Evolutionary conservation across 495 filamentous ascomycete genomes (phyloP).

Genomic region (Penicillium cataractarum): DNA sequence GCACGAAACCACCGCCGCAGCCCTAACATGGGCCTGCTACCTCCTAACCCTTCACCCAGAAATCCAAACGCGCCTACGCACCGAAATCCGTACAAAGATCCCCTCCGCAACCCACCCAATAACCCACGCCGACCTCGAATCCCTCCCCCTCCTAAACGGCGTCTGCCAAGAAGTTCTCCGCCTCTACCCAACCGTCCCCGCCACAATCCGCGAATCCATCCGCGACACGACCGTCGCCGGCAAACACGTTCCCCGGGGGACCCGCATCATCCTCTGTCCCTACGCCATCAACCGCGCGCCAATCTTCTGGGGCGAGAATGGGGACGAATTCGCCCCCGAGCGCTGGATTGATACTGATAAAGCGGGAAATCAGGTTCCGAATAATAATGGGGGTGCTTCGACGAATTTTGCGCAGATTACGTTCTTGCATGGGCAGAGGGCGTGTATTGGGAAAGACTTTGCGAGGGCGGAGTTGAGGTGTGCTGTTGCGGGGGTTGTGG

Average conservation of each 20-base stretch:
- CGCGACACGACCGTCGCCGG: conserved; percentile 50
- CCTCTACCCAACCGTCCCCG: conserved; percentile 54
- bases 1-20: conserved; percentile 60
- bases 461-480: conserved; percentile 46
- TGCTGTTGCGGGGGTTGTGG: conserved; percentile 41
- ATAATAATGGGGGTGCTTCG: conserved; percentile 43
- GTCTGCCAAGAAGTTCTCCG: conserved; percentile 55
- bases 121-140: conserved; percentile 46
- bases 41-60: conserved; percentile 52
- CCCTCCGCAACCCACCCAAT: conserved; percentile 35
- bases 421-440: conserved; percentile 52
- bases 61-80: conserved; percentile 48
- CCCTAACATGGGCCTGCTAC: conserved; percentile 57
- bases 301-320: conserved; percentile 46
- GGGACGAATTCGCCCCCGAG: conserved; percentile 48
- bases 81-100: conserved; percentile 49
- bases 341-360: conserved; percentile 54
- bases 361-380: conserved; percentile 28
- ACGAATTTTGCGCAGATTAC: conserved; percentile 53
- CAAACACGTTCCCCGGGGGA: conserved; percentile 49
- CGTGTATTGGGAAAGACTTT: conserved; percentile 57
- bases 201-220: conserved; percentile 51
- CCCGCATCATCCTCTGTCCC: conserved; percentile 47
- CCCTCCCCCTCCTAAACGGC: conserved; percentile 55
- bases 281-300: conserved; percentile 46